These are phyloP conservation scores for Myxozyma nipponensis DNA, from an alignment of 805 yeast genomes.

Conservation along the genomic window DNA sequence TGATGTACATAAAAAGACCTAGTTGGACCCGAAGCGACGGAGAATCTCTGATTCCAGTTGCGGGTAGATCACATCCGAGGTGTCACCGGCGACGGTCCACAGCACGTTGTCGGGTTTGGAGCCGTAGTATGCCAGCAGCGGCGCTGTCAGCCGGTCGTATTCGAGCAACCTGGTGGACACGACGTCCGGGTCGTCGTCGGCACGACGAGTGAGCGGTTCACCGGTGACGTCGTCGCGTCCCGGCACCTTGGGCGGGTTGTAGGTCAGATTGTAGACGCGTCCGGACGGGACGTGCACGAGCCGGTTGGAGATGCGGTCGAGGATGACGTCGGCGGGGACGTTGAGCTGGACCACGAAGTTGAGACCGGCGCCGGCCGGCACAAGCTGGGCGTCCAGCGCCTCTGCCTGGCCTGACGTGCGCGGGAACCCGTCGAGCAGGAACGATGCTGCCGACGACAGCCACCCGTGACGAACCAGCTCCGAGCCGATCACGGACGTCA, in stretches of 20 bases:
- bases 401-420: constrained; percentile 72
- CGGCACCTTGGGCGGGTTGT: constrained; percentile 81
- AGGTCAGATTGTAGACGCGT: constrained; percentile 76
- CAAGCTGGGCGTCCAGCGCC: constrained; percentile 45
- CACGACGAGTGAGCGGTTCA: constrained; percentile 72
- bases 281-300: constrained; percentile 86
- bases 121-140: constrained; percentile 61
- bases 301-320: constrained; percentile 76
- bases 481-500: constrained; percentile 54
- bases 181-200: constrained; percentile 72
- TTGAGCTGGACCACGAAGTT: constrained; percentile 81
- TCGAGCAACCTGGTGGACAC: constrained; percentile 62
- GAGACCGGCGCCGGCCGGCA: constrained; percentile 42
- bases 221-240: constrained; percentile 88
- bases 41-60: constrained; percentile 47
- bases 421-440: constrained; percentile 92
- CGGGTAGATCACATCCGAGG: constrained; percentile 82
- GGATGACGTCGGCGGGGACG: constrained; percentile 80
- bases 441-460: constrained; percentile 45
- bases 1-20: constrained; percentile 11
- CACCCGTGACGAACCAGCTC: constrained; percentile 47
- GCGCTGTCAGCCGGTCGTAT: constrained; percentile 57
- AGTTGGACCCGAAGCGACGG: constrained; percentile 33
- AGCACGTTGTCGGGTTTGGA: constrained; percentile 46
- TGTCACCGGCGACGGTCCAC: constrained; percentile 60